These are phyloP conservation scores for Macrophomina tecta DNA, from an alignment of 2,329 filamentous ascomycete species.

Conservation along the genomic window DNA sequence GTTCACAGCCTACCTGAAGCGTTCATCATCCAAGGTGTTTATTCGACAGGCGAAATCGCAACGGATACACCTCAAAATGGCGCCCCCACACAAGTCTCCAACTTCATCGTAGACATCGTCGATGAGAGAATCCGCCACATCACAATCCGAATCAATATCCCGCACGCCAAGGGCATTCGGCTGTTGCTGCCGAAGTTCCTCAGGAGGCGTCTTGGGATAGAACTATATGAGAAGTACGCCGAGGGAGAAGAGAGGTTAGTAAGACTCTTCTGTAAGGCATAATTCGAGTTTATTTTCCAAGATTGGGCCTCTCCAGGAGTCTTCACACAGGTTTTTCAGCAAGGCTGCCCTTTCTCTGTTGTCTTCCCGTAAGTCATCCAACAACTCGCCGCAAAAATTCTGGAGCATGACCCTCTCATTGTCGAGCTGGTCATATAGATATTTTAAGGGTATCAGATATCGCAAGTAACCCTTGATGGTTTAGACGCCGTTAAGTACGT, in stretches of 20 bases:
- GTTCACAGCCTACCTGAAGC: slow-evolving; percentile 41
- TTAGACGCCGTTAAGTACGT: slow-evolving; percentile 40
- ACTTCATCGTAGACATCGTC: slow-evolving; percentile 38
- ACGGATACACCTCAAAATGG: slow-evolving; percentile 40
- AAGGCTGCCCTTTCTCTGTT: slow-evolving; percentile 33
- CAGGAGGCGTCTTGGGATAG: slow-evolving; percentile 38
- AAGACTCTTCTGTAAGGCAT: not conserved
- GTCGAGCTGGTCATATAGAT: slow-evolving; percentile 34
- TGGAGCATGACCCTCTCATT: slow-evolving; percentile 36
- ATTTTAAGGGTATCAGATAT: slow-evolving; percentile 35
- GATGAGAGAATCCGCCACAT: slow-evolving; percentile 36
- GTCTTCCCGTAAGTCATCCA: slow-evolving; percentile 34
- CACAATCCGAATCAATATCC: slow-evolving; percentile 29
- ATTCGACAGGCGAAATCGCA: slow-evolving; percentile 40
- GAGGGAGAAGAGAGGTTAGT: slow-evolving; percentile 39
- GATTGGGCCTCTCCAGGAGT: slow-evolving; percentile 32
- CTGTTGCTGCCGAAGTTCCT: slow-evolving; percentile 32
- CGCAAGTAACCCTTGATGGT: slow-evolving; percentile 37
- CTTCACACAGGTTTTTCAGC: slow-evolving; percentile 33
- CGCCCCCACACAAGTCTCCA: slow-evolving; percentile 39
- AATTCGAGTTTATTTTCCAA: not conserved
- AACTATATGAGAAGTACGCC: slow-evolving; percentile 45
- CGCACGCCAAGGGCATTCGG: slow-evolving; percentile 27
- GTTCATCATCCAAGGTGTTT: slow-evolving; percentile 36
- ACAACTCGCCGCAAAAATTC: slow-evolving; percentile 37